Evolutionary conservation across 179 eudicot species (phyloP), one percentile per base, ranked within the genome.

Genomic region (Patellifolia procumbens): DNA sequence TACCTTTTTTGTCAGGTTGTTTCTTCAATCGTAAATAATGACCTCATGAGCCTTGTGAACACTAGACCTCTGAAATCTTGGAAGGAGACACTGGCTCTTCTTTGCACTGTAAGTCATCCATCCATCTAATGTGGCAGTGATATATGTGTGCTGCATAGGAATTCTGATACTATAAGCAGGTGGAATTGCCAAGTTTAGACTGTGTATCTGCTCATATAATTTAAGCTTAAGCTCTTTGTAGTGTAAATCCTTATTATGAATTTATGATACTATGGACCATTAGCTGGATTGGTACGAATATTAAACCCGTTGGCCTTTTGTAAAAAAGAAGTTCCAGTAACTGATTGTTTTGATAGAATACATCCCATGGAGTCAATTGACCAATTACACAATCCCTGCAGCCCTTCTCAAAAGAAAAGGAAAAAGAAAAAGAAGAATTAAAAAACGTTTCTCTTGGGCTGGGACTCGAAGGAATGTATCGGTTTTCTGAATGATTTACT

Each of bases 1-100:
- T 28, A 58, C 64, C 77, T 68, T 32, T 34, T 63, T 45, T 58
- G 74, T 69, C 87, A 95, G 99, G 91, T 91, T 83, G 92, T 95
- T 76, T 83, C 96, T 74, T 98, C 99, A 28, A 95, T 93, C 90
- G 95, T 93, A 70, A 95, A 90, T 82, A 91, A 88, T 84, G 99
- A 96, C 78, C 90, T 93, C 51, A 83, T 86, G 85, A 85, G 90
- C 88, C 90, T 93, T 45, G 97, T 94, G 67, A 93, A 88, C 77
- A 83, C 85, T 66, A 88, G 99, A 85, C 97, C 99, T 19, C 86
- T 96, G 39, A 93, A 90, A 83, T 89, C 89, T 46, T 93, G 99
- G 99, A 96, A 93, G 86, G 99, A 96, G 75, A 96, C 99, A 34
- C 90, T 96, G 85, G 99, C 98, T 45, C 93, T 93, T 67, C 88